Conservation (phyloP, 2,329 filamentous ascomycete species). For the Penicillium polonicum region DNA sequence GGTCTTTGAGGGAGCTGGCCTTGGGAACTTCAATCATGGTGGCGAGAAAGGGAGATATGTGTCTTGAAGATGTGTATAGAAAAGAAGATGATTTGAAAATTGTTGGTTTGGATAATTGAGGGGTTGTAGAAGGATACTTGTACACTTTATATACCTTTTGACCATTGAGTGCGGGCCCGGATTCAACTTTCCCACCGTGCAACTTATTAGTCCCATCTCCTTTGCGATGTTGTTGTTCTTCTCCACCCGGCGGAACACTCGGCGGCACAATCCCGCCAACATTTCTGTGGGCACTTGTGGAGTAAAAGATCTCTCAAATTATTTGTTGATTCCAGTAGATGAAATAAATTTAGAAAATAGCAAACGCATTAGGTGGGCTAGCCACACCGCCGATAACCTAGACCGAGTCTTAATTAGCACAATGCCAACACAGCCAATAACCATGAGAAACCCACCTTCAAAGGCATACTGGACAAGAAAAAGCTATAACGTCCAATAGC, state of each 20-base stretch:
- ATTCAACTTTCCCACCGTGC: background rate
- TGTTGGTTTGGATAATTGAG: background rate
- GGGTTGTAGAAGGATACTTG: background rate
- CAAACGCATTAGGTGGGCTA: constrained; percentile 27
- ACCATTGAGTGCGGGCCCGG: background rate
- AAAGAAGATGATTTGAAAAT: background rate
- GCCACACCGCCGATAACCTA: constrained; percentile 26
- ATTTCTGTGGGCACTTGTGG: background rate
- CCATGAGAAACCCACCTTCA: constrained; percentile 26
- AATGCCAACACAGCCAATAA: background rate
- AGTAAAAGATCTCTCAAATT: background rate
- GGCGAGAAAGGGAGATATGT: background rate
- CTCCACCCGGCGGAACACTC: constrained; percentile 4
- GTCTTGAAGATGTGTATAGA: background rate
- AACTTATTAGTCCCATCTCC: background rate
- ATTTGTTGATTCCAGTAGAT: background rate
- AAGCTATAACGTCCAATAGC: constrained; percentile 33
- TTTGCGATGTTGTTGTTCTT: background rate
- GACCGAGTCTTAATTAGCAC: background rate
- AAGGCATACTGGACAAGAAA: constrained; percentile 35
- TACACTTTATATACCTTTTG: background rate
- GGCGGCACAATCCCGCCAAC: constrained; percentile 4
- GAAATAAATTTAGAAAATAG: constrained; percentile 17
- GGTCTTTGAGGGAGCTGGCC: constrained; percentile 37
- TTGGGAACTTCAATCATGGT: constrained; percentile 41